These are phyloP conservation scores for Alternaria conjuncta DNA, from an alignment of 2,329 filamentous ascomycete species.

Conservation along the genomic window DNA sequence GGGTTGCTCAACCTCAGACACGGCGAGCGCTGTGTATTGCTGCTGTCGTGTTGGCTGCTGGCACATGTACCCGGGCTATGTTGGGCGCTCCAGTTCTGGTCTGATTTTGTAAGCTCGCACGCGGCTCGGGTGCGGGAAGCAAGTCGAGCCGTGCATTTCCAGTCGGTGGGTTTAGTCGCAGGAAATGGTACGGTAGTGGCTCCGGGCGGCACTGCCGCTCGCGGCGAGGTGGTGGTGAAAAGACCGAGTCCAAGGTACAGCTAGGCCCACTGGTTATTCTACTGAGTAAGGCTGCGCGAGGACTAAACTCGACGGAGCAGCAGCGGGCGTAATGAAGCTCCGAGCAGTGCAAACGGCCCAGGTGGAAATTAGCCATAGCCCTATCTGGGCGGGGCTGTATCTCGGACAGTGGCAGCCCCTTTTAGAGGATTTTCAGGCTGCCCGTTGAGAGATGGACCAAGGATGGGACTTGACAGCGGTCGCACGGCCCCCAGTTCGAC, in stretches of 20 bases:
- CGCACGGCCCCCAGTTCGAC: conserved; percentile 26
- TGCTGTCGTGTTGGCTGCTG: conserved; percentile 28
- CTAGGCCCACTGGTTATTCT: background rate
- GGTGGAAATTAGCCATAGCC: conserved; percentile 10
- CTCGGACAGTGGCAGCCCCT: conserved; percentile 16
- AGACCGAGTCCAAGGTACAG: background rate
- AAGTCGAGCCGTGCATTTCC: conserved; percentile 19
- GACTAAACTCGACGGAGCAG: background rate
- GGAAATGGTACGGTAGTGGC: conserved; percentile 4
- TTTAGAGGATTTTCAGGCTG: conserved; percentile 26
- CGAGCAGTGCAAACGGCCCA: background rate
- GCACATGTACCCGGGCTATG: conserved; percentile 10
- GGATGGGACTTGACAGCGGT: conserved; percentile 27
- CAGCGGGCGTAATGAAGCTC: conserved; percentile 8
- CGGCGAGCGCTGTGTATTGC: conserved; percentile 16
- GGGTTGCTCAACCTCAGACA: conserved; percentile 20
- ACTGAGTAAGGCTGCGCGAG: background rate
- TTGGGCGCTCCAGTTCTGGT: conserved; percentile 11
- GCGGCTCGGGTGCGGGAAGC: conserved; percentile 26
- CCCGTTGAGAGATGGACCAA: conserved; percentile 26
- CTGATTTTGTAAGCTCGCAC: conserved; percentile 13
- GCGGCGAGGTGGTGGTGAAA: conserved; percentile 3
- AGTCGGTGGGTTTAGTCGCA: conserved; percentile 2
- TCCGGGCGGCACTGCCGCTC: conserved; percentile 17
- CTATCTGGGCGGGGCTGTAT: conserved; percentile 13